Conservation (phyloP, 345 rosid species). For the Chamaenerion angustifolium region DNA sequence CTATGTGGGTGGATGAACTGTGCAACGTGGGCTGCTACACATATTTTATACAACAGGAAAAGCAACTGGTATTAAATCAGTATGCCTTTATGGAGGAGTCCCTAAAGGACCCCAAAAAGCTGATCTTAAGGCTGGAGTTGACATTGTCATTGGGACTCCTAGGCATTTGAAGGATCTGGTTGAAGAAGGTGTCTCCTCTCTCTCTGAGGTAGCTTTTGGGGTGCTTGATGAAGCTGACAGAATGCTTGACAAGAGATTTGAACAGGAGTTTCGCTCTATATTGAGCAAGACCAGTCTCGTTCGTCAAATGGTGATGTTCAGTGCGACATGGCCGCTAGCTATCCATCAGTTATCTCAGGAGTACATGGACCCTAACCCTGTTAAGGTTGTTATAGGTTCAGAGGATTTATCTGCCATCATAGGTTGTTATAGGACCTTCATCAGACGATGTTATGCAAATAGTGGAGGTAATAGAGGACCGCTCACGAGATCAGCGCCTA, state of each 20-base stretch:
- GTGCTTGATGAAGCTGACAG: constrained; percentile 98
- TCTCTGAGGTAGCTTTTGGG: constrained; percentile 72
- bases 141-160: constrained; percentile 88
- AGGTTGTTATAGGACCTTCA: no score
- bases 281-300: constrained; percentile 61
- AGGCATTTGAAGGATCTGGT: constrained; percentile 91
- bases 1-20: no score
- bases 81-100: constrained; percentile 83
- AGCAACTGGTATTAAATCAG: constrained; percentile 55
- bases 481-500: constrained; percentile 57
- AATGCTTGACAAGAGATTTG: constrained; percentile 99
- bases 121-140: constrained; percentile 65
- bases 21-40: no score
- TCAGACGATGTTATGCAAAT: constrained; percentile 99
- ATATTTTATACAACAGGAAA: no score
- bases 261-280: constrained; percentile 77
- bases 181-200: constrained; percentile 56
- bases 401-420: constrained; percentile 97
- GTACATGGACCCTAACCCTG: constrained; percentile 83
- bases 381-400: constrained; percentile 93
- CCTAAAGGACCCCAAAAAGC: constrained; percentile 73
- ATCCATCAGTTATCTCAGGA: constrained; percentile 87
- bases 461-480: constrained; percentile 85
- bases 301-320: constrained; percentile 96
- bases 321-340: constrained; percentile 89